A percentile compares a stretch with the other conserved stretches of the same genome.
These are phyloP conservation scores for Zelopaecilomyces penicillatus DNA, from an alignment of 2,329 filamentous ascomycete genomes.

Conservation along the genomic window DNA sequence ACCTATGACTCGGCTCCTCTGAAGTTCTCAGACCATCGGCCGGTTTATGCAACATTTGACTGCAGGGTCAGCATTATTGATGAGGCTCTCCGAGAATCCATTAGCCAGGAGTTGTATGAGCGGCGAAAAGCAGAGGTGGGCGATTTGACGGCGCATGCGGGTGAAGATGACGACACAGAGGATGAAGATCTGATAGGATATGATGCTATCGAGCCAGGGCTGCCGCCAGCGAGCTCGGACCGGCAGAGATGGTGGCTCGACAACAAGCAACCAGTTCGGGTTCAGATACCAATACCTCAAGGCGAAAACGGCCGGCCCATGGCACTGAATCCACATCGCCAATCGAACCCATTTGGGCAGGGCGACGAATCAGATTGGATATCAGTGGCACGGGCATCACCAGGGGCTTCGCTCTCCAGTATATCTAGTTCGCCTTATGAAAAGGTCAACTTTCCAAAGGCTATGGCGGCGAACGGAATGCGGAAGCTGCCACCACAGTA, in stretches of 20 bases:
- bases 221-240: conserved; percentile 60
- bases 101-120: conserved; percentile 68
- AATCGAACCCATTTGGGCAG: conserved; percentile 72
- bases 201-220: conserved; percentile 71
- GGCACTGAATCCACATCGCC: conserved; percentile 63
- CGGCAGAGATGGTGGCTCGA: conserved; percentile 64
- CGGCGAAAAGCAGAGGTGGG: conserved; percentile 60
- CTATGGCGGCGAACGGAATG: conserved; percentile 35
- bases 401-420: conserved; percentile 46
- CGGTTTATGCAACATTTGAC: conserved; percentile 83
- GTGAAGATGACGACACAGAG: conserved; percentile 47
- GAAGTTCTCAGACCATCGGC: conserved; percentile 90
- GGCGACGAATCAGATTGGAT: conserved; percentile 82
- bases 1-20: conserved; percentile 77
- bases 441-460: conserved; percentile 43
- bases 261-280: conserved; percentile 65
- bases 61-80: conserved; percentile 76
- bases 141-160: conserved; percentile 48
- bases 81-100: conserved; percentile 59
- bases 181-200: conserved; percentile 78
- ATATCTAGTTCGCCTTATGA: conserved; percentile 54
- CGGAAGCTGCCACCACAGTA: conserved; percentile 45
- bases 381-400: conserved; percentile 46
- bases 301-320: conserved; percentile 42
- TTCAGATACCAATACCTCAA: conserved; percentile 57